phyloP scores from a whole-genome alignment of 495 filamentous ascomycete species.

The Aspergillus sparsus region DNA sequence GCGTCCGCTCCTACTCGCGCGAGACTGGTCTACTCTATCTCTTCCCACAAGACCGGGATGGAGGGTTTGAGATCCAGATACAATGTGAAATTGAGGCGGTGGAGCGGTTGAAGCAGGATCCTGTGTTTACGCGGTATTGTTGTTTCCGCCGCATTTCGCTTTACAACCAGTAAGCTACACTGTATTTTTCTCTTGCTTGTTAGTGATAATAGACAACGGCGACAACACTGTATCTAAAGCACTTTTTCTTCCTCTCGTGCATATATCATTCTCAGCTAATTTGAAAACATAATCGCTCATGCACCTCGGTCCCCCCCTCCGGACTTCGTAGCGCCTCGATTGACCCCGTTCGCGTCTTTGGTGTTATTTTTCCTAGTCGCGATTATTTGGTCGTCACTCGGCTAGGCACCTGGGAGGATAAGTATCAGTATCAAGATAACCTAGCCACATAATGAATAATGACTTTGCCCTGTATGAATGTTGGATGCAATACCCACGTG shows the following conservation, averaged over 20 bases:
- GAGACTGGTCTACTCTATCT: slow-evolving; percentile 17
- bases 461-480: too few species aligned
- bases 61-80: slow-evolving; percentile 15
- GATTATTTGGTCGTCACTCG: too few species aligned
- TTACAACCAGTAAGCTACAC: slow-evolving; percentile 4
- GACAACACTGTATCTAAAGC: background rate
- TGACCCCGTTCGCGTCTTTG: too few species aligned
- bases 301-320: too few species aligned
- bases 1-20: slow-evolving; percentile 9
- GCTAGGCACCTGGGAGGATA: too few species aligned
- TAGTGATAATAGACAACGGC: background rate
- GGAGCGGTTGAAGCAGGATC: slow-evolving; percentile 10
- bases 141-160: slow-evolving; percentile 4
- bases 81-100: slow-evolving; percentile 17
- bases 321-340: too few species aligned
- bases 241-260: background rate
- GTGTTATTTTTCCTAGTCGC: too few species aligned
- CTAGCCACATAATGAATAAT: too few species aligned
- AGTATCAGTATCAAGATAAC: too few species aligned
- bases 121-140: slow-evolving; percentile 5
- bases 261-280: background rate
- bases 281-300: too few species aligned
- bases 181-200: background rate
- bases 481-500: too few species aligned
- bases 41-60: slow-evolving; percentile 12